phyloP scores from a whole-genome alignment of 2,329 filamentous ascomycete species.

The Atkinsonella texensis region DNA sequence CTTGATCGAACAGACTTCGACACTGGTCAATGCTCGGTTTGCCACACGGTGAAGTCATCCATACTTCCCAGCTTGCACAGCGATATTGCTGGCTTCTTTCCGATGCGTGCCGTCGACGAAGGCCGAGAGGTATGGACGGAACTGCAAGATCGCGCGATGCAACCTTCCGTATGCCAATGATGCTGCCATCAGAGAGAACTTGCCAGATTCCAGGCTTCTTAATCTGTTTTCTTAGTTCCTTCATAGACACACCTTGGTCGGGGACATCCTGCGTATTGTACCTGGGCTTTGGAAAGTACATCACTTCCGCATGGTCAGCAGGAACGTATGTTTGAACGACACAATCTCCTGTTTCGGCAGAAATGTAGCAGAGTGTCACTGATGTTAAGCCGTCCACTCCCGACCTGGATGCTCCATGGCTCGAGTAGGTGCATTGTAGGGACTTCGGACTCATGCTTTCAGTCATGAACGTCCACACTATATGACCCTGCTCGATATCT shows the following conservation, averaged over 20 bases:
- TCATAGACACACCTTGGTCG: conserved; percentile 39
- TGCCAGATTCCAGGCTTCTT: conserved; percentile 56
- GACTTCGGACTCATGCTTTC: conserved; percentile 46
- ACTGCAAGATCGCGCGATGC: conserved; percentile 7
- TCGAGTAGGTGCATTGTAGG: conserved; percentile 46
- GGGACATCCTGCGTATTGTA: conserved; percentile 29
- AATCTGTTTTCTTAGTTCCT: conserved; percentile 39
- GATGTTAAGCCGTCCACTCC: conserved; percentile 45
- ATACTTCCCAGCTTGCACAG: conserved; percentile 36
- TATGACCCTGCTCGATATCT: conserved; percentile 27
- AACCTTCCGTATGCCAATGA: conserved; percentile 50
- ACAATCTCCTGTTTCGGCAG: conserved; percentile 46
- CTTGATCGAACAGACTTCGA: conserved; percentile 28
- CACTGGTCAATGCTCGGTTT: conserved; percentile 33
- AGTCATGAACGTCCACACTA: conserved; percentile 51
- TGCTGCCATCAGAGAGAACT: conserved; percentile 43
- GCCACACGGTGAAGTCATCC: conserved; percentile 37
- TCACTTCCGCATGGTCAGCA: conserved; percentile 37
- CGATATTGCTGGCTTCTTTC: background rate
- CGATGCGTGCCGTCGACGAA: conserved; percentile 2
- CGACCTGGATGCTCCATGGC: conserved; percentile 30
- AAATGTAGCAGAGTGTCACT: conserved; percentile 53
- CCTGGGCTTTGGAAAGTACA: conserved; percentile 38
- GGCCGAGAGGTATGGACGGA: background rate
- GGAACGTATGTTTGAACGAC: conserved; percentile 53